Conservation (phyloP, 768 basidiomycete species). For the Lactifluus piperatus region DNA sequence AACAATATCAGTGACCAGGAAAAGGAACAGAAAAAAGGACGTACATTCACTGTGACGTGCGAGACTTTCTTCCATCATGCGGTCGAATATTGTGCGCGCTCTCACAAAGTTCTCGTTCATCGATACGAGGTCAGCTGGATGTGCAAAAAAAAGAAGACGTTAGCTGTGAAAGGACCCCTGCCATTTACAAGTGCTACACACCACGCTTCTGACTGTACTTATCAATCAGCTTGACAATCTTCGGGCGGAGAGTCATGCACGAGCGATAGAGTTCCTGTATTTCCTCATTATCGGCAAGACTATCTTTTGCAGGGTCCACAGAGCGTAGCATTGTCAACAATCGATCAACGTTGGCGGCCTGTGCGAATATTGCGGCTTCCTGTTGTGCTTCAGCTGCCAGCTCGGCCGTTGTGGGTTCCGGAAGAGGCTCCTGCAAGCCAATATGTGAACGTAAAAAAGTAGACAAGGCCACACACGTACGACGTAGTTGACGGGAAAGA, state of each 20-base stretch:
- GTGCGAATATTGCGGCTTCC: slow-evolving; percentile 82
- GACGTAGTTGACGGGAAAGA: slow-evolving; percentile 97
- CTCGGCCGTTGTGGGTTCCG: slow-evolving; percentile 72
- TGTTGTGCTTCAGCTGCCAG: slow-evolving; percentile 75
- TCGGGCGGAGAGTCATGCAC: slow-evolving; percentile 83
- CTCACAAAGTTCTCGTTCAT: slow-evolving; percentile 94
- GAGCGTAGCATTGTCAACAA: slow-evolving; percentile 27
- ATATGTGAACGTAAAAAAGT: background rate
- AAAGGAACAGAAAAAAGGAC: slow-evolving; percentile 17
- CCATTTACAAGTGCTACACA: slow-evolving; percentile 21
- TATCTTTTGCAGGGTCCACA: slow-evolving; percentile 10
- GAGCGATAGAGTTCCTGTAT: slow-evolving; percentile 80
- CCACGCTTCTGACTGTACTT: slow-evolving; percentile 93
- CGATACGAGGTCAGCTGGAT: slow-evolving; percentile 86
- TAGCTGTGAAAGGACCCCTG: background rate
- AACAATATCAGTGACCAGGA: background rate
- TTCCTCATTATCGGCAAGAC: slow-evolving; percentile 19
- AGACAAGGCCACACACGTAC: slow-evolving; percentile 36
- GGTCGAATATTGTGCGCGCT: slow-evolving; percentile 82
- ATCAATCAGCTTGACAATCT: slow-evolving; percentile 94
- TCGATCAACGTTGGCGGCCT: slow-evolving; percentile 78
- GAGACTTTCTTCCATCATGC: slow-evolving; percentile 88
- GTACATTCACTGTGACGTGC: slow-evolving; percentile 61
- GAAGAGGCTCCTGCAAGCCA: slow-evolving; percentile 59
- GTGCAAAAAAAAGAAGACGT: background rate